Evolutionary conservation across 2,329 filamentous ascomycete species (phyloP).

Genomic region (Cladophialophora bantiana): DNA sequence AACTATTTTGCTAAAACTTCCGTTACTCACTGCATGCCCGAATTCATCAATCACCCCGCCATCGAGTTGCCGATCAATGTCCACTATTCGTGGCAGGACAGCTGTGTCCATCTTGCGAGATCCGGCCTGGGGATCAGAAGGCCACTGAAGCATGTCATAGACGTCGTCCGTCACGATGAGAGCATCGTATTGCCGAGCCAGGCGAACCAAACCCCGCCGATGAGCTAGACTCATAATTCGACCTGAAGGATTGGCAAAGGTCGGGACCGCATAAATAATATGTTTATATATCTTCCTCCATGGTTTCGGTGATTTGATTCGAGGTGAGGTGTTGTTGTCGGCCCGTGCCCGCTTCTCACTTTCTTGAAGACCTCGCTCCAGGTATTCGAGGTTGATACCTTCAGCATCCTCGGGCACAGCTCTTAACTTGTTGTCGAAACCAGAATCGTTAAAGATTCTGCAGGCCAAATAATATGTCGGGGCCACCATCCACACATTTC

Average conservation of each 20-base stretch:
- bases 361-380: conserved; percentile 60
- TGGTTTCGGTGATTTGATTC: conserved; percentile 64
- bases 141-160: conserved; percentile 91
- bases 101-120: conserved; percentile 50
- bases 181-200: conserved; percentile 80
- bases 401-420: conserved; percentile 79
- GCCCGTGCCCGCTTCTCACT: conserved; percentile 56
- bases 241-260: conserved; percentile 86
- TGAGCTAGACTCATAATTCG: conserved; percentile 77
- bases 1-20: conserved; percentile 86
- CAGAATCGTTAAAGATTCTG: conserved; percentile 82
- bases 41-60: conserved; percentile 68
- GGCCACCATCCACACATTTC: conserved; percentile 78
- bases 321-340: conserved; percentile 53
- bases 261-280: conserved; percentile 86
- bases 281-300: conserved; percentile 83
- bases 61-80: conserved; percentile 75
- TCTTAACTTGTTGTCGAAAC: conserved; percentile 71
- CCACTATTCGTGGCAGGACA: conserved; percentile 73
- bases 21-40: conserved; percentile 84
- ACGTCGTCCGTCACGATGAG: conserved; percentile 90
- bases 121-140: conserved; percentile 43
- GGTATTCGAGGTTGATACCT: conserved; percentile 72
- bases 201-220: conserved; percentile 71
- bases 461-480: conserved; percentile 87